Evolutionary conservation across 192 early-diverging fungal genomes (phyloP).

Genomic region (Lunasporangiospora selenospora): DNA sequence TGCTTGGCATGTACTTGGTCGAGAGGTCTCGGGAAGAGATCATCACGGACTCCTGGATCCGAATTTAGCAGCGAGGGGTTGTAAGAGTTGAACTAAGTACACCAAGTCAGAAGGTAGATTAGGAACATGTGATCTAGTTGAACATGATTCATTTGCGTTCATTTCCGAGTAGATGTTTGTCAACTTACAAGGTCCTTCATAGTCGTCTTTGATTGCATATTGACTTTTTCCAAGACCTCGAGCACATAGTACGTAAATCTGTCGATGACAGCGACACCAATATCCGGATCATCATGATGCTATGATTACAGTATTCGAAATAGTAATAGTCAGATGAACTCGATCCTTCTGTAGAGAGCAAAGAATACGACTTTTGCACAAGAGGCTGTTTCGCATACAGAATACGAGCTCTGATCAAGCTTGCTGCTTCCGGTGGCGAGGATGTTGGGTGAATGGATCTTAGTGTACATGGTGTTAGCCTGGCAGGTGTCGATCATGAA

Average conservation of each 20-base stretch:
- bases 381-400: too few species aligned
- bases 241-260: slow-evolving; percentile 97
- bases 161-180: too few species aligned
- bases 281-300: slow-evolving; percentile 89
- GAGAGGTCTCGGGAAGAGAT: slow-evolving; percentile 81
- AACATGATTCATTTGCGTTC: too few species aligned
- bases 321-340: not conserved
- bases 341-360: too few species aligned
- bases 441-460: slow-evolving; percentile 94
- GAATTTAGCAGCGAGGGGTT: slow-evolving; percentile 77
- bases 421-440: slow-evolving; percentile 88
- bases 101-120: too few species aligned
- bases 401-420: slow-evolving; percentile 92
- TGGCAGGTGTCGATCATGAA: slow-evolving; percentile 99
- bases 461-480: slow-evolving; percentile 95
- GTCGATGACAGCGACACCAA: slow-evolving; percentile 98
- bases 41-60: slow-evolving; percentile 83
- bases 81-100: slow-evolving; percentile 85
- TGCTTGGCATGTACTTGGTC: slow-evolving; percentile 65
- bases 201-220: slow-evolving; percentile 78
- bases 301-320: too few species aligned
- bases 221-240: slow-evolving; percentile 88
- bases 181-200: slow-evolving; percentile 71
- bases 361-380: too few species aligned
- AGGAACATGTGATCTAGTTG: too few species aligned